Evolutionary conservation across 352 stramenopile species (phyloP), one percentile per base, ranked within the genome.

Genomic region (Pythium dissotocum): DNA sequence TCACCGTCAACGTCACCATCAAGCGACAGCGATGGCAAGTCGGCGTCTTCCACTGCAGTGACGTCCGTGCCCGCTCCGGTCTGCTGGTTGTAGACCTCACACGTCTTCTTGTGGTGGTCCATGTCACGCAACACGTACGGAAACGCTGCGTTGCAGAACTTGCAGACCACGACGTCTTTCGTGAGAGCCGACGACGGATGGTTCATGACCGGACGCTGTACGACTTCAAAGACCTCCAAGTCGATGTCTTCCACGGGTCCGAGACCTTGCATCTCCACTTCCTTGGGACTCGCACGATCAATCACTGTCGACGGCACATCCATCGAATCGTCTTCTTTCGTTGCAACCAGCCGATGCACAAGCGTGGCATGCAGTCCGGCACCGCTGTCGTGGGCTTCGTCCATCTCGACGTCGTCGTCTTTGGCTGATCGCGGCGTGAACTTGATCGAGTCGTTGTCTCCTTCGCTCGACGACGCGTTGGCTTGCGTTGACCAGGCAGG

Each of bases 211-310:
- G 30, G 9, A 32, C 55, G 18, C 24, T 4, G n/a, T 24, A 65
- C 61, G 14, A 64, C 51, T 6, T 53, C 28, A 53, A 74, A 74
- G 30, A 74, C 14, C 30, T 63, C 57, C 1, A 12, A 9, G 26
- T 74, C 67, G 9, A 74, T n/a, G 2, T 70, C 67, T 54, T 74
- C 67, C n/a, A 70, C 52, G 0, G 67, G 67, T 2, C 67, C 67
- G 12, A 74, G 57, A 6, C 60, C 40, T 28, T 61, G 26, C 8
- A 67, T 42, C 28, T 74, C 51, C 6, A 38, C 35, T 18, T 42
- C 38, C 5, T 16, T 61, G 7, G 48, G 33, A 2, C 46, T 46
- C 2, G 24, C 49, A 12, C 49, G 56, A 28, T 69, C 61, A 18
- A 66, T 30, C 13, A 35, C 16, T 3, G 62, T 63, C 6, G 30